These are phyloP conservation scores for Takakia lepidozioides DNA, from an alignment of 225 moss, liverwort and hornwort species.

Conservation along the genomic window DNA sequence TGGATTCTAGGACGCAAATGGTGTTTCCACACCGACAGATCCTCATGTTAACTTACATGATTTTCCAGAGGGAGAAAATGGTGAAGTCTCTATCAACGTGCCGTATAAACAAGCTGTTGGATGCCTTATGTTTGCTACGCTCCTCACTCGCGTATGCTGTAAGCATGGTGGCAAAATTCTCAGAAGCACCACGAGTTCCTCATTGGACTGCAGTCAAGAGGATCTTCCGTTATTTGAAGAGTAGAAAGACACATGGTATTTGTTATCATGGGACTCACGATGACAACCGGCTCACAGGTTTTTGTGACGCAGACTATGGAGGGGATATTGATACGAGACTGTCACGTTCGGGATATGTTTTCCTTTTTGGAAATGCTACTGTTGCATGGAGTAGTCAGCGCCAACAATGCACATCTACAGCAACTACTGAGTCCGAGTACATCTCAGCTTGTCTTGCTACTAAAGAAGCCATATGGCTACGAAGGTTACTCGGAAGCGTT, in stretches of 20 bases:
- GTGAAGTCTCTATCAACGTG: background rate
- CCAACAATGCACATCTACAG: background rate
- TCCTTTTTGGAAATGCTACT: background rate
- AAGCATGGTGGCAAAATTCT: background rate
- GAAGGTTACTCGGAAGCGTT: background rate
- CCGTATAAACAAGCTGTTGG: slow-evolving; percentile 7
- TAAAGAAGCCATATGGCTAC: slow-evolving; percentile 2
- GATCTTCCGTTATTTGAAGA: background rate
- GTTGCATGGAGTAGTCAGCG: background rate
- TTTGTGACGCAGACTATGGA: background rate
- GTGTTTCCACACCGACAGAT: no score
- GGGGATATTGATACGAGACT: background rate
- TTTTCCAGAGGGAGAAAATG: background rate
- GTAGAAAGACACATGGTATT: background rate
- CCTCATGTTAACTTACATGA: no score
- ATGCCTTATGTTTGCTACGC: background rate
- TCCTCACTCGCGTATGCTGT: background rate
- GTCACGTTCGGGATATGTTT: background rate
- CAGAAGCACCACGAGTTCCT: background rate
- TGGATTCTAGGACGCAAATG: no score
- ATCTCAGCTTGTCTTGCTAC: background rate
- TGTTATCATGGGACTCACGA: background rate
- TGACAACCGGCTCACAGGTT: background rate
- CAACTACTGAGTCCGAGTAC: background rate
- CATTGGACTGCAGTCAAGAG: background rate